Evolutionary conservation across 306 rosid species (phyloP).

Genomic region (Lathyrus tuberosus): DNA sequence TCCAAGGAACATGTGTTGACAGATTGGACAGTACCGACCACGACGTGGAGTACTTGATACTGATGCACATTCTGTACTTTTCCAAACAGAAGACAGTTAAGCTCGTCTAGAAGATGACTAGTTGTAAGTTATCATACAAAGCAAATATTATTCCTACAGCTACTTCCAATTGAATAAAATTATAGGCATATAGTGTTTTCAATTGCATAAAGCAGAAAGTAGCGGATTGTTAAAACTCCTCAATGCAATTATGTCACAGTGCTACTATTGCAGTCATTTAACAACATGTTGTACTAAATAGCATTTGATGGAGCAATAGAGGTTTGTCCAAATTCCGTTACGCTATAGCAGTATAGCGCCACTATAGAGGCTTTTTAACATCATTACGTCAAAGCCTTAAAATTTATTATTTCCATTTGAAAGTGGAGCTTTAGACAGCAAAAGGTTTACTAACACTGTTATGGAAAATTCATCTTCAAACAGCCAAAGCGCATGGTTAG

Average conservation of each 20-base stretch:
- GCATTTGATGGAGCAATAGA: too few species aligned
- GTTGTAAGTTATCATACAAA: constrained; percentile 10
- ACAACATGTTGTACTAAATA: too few species aligned
- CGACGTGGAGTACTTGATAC: constrained; percentile 76
- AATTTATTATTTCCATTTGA: constrained; percentile 10
- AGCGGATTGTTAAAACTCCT: too few species aligned
- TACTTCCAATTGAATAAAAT: constrained; percentile 9
- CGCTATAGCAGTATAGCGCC: too few species aligned
- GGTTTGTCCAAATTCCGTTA: too few species aligned
- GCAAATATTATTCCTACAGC: constrained; percentile 19
- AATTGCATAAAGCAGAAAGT: too few species aligned
- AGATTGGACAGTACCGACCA: constrained; percentile 87
- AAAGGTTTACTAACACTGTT: constrained; percentile 4
- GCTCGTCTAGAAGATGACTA: constrained; percentile 22
- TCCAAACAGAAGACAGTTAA: constrained; percentile 37
- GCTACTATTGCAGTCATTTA: too few species aligned
- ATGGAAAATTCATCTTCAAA: constrained; percentile 27
- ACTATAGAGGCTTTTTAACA: too few species aligned
- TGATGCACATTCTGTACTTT: constrained; percentile 86
- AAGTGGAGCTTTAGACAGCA: constrained; percentile 26
- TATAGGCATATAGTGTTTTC: neutral
- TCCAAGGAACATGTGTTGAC: constrained; percentile 75
- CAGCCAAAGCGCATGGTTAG: constrained; percentile 33
- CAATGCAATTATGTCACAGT: too few species aligned
- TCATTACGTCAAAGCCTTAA: neutral